Base-by-base conservation (phyloP, 768 basidiomycete genomes). In the Lactarius sp. region DNA sequence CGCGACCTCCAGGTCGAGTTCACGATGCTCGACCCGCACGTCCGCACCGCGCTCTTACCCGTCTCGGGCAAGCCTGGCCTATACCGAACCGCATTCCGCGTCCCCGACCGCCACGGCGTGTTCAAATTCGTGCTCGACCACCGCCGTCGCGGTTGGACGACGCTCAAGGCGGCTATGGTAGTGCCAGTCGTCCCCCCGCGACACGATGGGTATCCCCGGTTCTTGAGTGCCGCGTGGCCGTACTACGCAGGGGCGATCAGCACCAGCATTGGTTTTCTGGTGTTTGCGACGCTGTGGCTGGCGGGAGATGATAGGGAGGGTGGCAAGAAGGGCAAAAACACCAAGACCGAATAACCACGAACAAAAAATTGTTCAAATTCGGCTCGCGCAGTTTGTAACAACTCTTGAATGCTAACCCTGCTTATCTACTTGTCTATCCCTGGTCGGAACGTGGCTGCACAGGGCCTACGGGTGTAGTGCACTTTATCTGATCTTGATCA, bases 1-100 rank as follows among this genome's bases (percentile, higher is more conserved):
- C 73, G 76, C 12, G 97, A 98, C 72, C 72, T 98, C 34, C 96
- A 98, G 70, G 80, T 98, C 56, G 95, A 96, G 69, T 98, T 98
- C 73, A 96, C 94, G 22, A 99, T 99, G 97, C 85, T 99, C 46
- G 97, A 99, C 74, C 97, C 97, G 1, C 94, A 97, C 74, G 78
- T 98, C 64, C 92, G 97, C 41, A 92, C 86, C 14, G 76, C 88
- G 7, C 80, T 99, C 10, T 78, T 74, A 12, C 80, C 88, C 12
- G 83, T 85, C 9, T 59, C 77, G 4, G 82, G 81, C 0, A 67
- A 75, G 31, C 83, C 86, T 3, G 88, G 88, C 27, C 79, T 81
- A 68, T 98, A 94, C 77, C 81, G 84, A 14, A 83, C 86, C n/a
- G 83, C 83, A 14, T 96, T 99, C 85, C 86, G 85, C 47, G 87